Evolutionary conservation across 1,284 basidiomycete species (phyloP).

Genomic region (Malassezia psittaci): DNA sequence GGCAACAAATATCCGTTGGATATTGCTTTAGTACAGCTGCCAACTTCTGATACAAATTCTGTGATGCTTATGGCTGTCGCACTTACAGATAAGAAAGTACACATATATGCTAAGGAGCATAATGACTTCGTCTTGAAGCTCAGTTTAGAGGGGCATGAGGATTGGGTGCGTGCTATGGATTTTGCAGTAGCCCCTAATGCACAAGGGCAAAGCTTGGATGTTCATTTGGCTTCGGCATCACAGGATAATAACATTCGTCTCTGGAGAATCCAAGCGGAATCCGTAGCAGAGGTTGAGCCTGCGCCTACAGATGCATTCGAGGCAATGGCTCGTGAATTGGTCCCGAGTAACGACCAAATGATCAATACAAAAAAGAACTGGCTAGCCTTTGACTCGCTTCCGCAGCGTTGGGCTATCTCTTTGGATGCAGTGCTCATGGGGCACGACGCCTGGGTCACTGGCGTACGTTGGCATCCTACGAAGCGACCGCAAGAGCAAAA

Average conservation of each 20-base stretch:
- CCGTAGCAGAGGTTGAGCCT: background rate
- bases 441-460: conserved; percentile 42
- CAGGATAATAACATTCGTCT: conserved; percentile 41
- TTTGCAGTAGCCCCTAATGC: conserved; percentile 19
- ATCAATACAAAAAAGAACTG: conserved; percentile 24
- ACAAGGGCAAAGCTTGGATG: background rate
- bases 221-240: conserved; percentile 30
- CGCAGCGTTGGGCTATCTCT: conserved; percentile 25
- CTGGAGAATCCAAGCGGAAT: conserved; percentile 27
- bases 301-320: conserved; percentile 32
- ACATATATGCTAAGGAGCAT: conserved; percentile 21
- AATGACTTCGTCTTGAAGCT: conserved; percentile 22
- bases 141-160: conserved; percentile 38
- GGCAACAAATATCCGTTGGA: conserved; percentile 35
- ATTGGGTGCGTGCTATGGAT: conserved; percentile 45
- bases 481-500: conserved; percentile 5
- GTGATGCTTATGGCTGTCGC: conserved; percentile 30
- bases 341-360: conserved; percentile 19
- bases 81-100: conserved; percentile 33
- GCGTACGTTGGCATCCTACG: conserved; percentile 35
- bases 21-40: conserved; percentile 27
- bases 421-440: conserved; percentile 43
- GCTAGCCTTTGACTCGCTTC: conserved; percentile 15
- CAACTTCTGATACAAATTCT: background rate
- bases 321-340: conserved; percentile 28